These are phyloP conservation scores for Cicer pinnatifidum DNA, from an alignment of 306 rosid species.

Conservation along the genomic window DNA sequence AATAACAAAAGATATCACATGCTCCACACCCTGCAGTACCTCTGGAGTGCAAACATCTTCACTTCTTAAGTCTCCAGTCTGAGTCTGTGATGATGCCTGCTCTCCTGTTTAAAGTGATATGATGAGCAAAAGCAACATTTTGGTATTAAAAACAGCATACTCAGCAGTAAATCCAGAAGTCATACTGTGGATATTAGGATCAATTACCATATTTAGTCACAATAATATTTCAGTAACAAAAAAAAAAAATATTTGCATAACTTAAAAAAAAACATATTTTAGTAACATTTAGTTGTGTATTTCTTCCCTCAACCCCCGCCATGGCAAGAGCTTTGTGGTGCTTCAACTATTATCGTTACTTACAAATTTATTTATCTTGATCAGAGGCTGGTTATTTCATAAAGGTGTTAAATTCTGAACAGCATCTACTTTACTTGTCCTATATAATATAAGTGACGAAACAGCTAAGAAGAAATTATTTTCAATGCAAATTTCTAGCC, in stretches of 20 bases:
- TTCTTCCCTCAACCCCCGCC: background rate
- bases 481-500: background rate
- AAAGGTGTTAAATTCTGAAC: background rate
- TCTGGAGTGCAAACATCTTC: constrained; percentile 89
- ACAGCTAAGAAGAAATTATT: constrained; percentile 3
- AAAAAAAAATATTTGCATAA: background rate
- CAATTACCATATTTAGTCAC: background rate
- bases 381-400: background rate
- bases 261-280: background rate
- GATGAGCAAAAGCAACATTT: constrained; percentile 43
- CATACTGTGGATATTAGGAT: background rate
- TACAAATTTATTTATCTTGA: background rate
- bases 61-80: constrained; percentile 68
- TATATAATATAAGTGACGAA: constrained; percentile 9
- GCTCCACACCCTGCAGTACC: constrained; percentile 53
- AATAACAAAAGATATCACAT: constrained; percentile 23
- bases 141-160: constrained; percentile 23
- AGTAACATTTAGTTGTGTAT: constrained; percentile 17
- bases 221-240: constrained; percentile 7
- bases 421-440: background rate
- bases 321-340: background rate
- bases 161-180: background rate
- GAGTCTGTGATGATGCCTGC: constrained; percentile 58
- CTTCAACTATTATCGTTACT: constrained; percentile 2
- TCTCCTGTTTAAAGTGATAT: constrained; percentile 60